Percentiles rank a stretch among this genome's conserved stretches.
Conservation (phyloP, 1,284 basidiomycete species). For the Cryptococcus sp. region DNA sequence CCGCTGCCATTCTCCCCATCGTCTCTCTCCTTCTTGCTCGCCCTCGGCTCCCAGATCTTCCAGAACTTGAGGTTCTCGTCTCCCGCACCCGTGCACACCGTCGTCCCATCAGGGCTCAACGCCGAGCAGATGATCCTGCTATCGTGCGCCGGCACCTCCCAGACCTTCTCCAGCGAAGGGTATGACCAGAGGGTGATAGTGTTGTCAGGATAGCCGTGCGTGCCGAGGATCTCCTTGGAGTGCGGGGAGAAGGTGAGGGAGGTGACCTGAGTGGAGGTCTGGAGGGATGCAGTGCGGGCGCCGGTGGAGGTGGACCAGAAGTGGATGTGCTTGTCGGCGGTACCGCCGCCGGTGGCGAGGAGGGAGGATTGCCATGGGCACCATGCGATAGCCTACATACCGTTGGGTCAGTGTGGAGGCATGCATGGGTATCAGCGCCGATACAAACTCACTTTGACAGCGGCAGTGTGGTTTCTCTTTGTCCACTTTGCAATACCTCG, state of each 20-base stretch:
- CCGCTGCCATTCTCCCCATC: conserved; percentile 19
- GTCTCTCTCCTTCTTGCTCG: conserved; percentile 31
- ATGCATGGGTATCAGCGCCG: background rate
- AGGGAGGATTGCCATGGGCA: conserved; percentile 93
- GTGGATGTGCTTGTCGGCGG: conserved; percentile 89
- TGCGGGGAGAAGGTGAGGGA: conserved; percentile 85
- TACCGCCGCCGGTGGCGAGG: conserved; percentile 91
- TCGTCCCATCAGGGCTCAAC: conserved; percentile 81
- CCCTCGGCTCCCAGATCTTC: conserved; percentile 50
- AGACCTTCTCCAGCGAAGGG: conserved; percentile 65
- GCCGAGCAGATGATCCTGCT: conserved; percentile 79
- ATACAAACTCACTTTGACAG: conserved; percentile 69
- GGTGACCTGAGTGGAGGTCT: conserved; percentile 86
- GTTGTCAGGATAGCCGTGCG: conserved; percentile 84
- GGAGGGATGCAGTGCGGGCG: conserved; percentile 75
- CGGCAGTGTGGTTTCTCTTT: conserved; percentile 89
- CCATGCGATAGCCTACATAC: conserved; percentile 80
- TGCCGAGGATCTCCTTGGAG: conserved; percentile 84
- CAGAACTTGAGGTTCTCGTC: conserved; percentile 84
- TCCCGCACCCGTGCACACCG: conserved; percentile 82
- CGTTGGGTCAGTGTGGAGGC: background rate
- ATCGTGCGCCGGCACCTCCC: conserved; percentile 91
- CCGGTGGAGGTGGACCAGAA: conserved; percentile 90
- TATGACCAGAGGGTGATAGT: conserved; percentile 54
- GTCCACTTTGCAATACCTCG: conserved; percentile 78